A percentile compares a stretch with the other conserved stretches of the same genome.
Conservation (phyloP, 2,329 filamentous ascomycete species). For the Phaeophleospora eucalypticola region DNA sequence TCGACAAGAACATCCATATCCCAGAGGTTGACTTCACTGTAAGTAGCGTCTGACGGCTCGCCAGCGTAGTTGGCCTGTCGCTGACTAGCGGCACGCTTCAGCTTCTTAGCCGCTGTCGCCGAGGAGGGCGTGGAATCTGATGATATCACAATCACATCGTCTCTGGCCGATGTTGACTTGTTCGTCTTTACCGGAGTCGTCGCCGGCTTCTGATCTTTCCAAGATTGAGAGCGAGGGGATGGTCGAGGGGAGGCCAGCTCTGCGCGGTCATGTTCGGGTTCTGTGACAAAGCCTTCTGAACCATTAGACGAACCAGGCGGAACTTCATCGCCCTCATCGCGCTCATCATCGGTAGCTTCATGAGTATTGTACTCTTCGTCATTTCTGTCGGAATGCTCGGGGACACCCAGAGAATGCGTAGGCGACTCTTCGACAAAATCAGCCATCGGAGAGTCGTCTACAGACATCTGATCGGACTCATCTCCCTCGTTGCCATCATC, state of each 20-base stretch:
- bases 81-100: background rate
- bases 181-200: conserved; percentile 4
- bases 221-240: background rate
- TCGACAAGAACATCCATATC: conserved; percentile 12
- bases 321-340: too few relatives aligned
- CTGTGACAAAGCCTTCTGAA: too few relatives aligned
- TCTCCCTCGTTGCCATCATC: conserved; percentile 7
- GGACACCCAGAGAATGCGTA: too few relatives aligned
- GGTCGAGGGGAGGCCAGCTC: background rate
- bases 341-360: too few relatives aligned
- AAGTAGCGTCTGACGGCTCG: conserved; percentile 10
- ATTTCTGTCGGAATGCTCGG: too few relatives aligned
- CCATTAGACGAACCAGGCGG: too few relatives aligned
- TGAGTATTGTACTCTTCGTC: too few relatives aligned
- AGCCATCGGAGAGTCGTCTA: background rate
- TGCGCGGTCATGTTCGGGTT: background rate
- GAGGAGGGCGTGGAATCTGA: conserved; percentile 9
- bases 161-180: background rate
- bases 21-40: conserved; percentile 14
- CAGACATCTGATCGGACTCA: conserved; percentile 11
- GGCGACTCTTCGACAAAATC: too few relatives aligned
- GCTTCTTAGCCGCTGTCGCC: background rate
- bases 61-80: background rate
- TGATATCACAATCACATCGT: conserved; percentile 15
- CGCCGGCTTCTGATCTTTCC: background rate